Percentiles rank a stretch among this genome's conserved stretches.
Evolutionary conservation across 148 eudicot genomes (phyloP).

Genomic region (Beta vulgaris): DNA sequence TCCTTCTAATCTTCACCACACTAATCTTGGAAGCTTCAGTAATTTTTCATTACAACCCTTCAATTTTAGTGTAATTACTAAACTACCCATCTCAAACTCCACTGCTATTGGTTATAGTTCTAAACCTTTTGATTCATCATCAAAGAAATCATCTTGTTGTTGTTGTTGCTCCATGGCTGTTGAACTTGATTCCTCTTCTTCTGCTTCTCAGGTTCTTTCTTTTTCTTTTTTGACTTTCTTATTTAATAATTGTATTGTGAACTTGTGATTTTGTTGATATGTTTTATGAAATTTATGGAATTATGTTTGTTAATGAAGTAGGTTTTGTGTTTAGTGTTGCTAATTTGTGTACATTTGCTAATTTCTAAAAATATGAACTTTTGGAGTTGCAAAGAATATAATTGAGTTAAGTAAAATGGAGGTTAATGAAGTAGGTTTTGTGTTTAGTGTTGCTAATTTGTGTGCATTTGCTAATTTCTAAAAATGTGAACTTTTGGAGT

Average conservation of each 20-base stretch:
- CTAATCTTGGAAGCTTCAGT: no score
- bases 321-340: background rate
- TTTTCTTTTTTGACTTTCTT: no score
- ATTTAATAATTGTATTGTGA: no score
- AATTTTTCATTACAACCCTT: background rate
- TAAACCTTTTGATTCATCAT: background rate
- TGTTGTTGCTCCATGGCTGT: slow-evolving; percentile 23
- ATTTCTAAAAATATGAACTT: no score
- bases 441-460: background rate
- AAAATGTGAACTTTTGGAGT: no score
- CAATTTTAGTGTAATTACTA: slow-evolving; percentile 4
- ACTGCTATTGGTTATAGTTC: background rate
- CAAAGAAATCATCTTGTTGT: background rate
- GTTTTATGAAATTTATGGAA: background rate
- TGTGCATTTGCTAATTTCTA: background rate
- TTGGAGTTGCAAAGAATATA: no score
- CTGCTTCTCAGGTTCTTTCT: slow-evolving; percentile 17
- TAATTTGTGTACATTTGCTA: background rate
- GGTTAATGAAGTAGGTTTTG: no score
- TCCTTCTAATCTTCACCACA: slow-evolving; percentile 5
- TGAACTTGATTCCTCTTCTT: slow-evolving; percentile 8
- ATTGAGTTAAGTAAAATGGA: no score
- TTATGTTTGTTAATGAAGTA: background rate
- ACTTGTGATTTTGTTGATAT: background rate
- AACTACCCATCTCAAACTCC: slow-evolving; percentile 19